phyloP scores from a whole-genome alignment of 2,329 filamentous ascomycete species.

The Apiospora arundinis region DNA sequence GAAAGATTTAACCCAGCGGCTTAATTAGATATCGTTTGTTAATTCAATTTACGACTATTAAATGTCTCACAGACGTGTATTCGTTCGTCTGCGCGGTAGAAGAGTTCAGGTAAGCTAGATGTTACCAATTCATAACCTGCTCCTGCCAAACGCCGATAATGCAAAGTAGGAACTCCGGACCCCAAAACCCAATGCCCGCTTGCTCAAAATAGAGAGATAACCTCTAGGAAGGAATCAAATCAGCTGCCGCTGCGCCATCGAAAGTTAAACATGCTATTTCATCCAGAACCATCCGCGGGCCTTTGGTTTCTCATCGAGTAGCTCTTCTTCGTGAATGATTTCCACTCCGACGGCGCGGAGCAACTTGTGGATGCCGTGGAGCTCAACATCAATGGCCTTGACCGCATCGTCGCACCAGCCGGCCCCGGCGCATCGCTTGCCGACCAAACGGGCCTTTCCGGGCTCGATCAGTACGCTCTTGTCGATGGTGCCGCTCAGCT shows the following conservation, averaged over 20 bases:
- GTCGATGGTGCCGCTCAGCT: constrained; percentile 30
- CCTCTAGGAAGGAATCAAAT: background rate
- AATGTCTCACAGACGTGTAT: background rate
- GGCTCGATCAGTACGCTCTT: constrained; percentile 20
- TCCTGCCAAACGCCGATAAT: background rate
- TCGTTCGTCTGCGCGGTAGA: background rate
- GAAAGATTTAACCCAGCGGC: background rate
- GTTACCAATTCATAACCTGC: background rate
- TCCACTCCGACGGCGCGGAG: constrained; percentile 28
- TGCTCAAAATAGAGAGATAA: background rate
- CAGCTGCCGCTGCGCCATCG: background rate
- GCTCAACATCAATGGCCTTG: constrained; percentile 34
- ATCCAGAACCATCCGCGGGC: background rate
- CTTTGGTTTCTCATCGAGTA: constrained; percentile 1
- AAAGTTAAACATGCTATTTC: background rate
- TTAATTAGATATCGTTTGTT: background rate
- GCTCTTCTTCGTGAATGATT: background rate
- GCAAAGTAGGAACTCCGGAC: background rate
- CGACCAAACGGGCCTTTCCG: constrained; percentile 30
- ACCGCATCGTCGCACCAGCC: constrained; percentile 36
- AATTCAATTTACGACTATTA: background rate
- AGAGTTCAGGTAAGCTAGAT: background rate
- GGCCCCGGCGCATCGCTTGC: constrained; percentile 32
- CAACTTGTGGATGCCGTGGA: constrained; percentile 27
- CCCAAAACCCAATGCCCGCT: background rate